A percentile compares a stretch with the other conserved stretches of the same genome.
Conservation (phyloP, 345 rosid species). For the Aquilaria sinensis region DNA sequence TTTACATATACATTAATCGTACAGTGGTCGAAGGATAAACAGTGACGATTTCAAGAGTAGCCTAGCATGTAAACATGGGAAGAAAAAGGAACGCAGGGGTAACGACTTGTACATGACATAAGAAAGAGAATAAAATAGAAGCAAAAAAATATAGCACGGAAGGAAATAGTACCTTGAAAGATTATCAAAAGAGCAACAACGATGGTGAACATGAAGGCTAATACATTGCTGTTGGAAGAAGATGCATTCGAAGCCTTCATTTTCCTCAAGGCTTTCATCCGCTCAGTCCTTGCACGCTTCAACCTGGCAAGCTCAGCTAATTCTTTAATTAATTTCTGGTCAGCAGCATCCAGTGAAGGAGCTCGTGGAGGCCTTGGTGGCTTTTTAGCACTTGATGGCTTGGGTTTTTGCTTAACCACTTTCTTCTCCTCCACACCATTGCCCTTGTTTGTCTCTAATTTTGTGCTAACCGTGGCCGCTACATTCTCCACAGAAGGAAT, state of each 20-base stretch:
- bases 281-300: constrained; percentile 82
- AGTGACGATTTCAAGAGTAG: too few species aligned
- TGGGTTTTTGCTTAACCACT: constrained; percentile 42
- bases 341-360: constrained; percentile 78
- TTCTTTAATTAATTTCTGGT: constrained; percentile 75
- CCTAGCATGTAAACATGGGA: too few species aligned
- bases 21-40: too few species aligned
- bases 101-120: too few species aligned
- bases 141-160: background rate
- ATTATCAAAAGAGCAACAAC: constrained; percentile 56
- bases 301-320: constrained; percentile 73
- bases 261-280: constrained; percentile 85
- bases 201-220: constrained; percentile 57
- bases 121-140: background rate
- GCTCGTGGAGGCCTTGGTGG: constrained; percentile 87
- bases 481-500: constrained; percentile 16
- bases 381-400: constrained; percentile 52
- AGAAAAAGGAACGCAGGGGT: too few species aligned
- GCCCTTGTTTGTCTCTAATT: constrained; percentile 29
- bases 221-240: constrained; percentile 39
- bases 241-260: constrained; percentile 50
- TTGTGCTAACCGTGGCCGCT: constrained; percentile 16
- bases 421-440: constrained; percentile 26
- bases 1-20: too few species aligned
- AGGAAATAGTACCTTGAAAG: constrained; percentile 50